Evolutionary conservation across 257 asterid species (phyloP), one percentile per base, ranked within the genome.

Genomic region (Eucommia ulmoides): DNA sequence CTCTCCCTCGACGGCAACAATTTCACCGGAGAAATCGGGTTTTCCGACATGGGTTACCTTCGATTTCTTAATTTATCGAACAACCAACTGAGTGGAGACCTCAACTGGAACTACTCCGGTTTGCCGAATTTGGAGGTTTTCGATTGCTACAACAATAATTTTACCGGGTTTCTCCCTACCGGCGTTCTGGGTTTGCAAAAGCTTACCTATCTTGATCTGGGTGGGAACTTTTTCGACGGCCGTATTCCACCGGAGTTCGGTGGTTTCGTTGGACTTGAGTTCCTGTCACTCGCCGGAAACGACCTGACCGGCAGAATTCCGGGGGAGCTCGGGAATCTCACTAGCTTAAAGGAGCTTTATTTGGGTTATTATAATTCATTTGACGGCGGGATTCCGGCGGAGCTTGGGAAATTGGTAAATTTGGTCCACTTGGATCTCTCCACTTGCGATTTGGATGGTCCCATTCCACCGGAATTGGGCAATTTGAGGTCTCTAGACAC

Each of bases 1-100:
- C 93, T 88, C 19, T 69, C 64, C 42, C 66, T 88, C 25, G 96
- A 88, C 57, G 96, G 97, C 0, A 88, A 88, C 74, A 88, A 88
- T 79, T 84, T 88, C 91, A 88, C 97, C 1, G 97, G 96, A 2
- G 93, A 72, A 45, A 68, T 88, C 71, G 71, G 50, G 65, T 67
- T 88, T 45, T 88, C 76, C 41, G 69, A 71, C 7, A 66, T 88
- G 88, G 63, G 65, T 60, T 61, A 73, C 25, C 83, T 88, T 33
- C 49, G 68, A 48, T 78, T 62, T 45, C 71, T 88, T 65, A 88
- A 88, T 79, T 47, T 82, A 9, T 88, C 97, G 1, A 80, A 82
- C 63, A 88, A 88, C 47, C 74, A 65, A 52, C 69, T 88, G 19
- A 63, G 73, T 22, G 96, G 97, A 9, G 41, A 29, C 21, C 61